Percentiles rank a stretch among this genome's conserved stretches.
Evolutionary conservation across 1,139 yeast genomes (phyloP).

Genomic region (Taphrina sp.): DNA sequence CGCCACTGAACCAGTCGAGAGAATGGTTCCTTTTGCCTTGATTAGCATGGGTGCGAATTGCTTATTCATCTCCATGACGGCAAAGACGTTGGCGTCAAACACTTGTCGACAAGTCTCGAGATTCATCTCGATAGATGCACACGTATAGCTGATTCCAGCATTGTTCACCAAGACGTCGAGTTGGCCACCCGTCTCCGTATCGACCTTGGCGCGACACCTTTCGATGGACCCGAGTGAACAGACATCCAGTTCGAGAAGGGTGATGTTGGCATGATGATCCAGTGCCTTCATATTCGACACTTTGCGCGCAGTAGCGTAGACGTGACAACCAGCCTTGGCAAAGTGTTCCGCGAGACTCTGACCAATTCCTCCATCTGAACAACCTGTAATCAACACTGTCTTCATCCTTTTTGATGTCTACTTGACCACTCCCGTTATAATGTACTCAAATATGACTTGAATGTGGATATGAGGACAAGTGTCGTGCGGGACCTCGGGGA

Average conservation of each 20-base stretch:
- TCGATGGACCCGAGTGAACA: constrained; percentile 54
- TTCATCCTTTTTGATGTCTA: too few relatives aligned
- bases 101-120: constrained; percentile 58
- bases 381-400: constrained; percentile 69
- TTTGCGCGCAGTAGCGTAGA: constrained; percentile 73
- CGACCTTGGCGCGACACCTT: constrained; percentile 48
- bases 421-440: too few relatives aligned
- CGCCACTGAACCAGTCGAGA: constrained; percentile 72
- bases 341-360: constrained; percentile 63
- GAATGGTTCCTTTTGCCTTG: constrained; percentile 66
- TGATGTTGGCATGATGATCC: constrained; percentile 44
- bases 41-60: constrained; percentile 60
- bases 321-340: constrained; percentile 50
- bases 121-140: constrained; percentile 67
- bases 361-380: constrained; percentile 75
- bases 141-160: constrained; percentile 67
- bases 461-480: too few relatives aligned
- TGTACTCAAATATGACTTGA: too few relatives aligned
- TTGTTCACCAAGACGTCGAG: constrained; percentile 66
- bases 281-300: constrained; percentile 61
- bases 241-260: constrained; percentile 54
- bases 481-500: too few relatives aligned
- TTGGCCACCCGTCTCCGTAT: constrained; percentile 21
- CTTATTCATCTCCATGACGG: constrained; percentile 62
- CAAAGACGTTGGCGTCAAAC: constrained; percentile 67